Base-by-base conservation (phyloP, 2,329 filamentous ascomycete species). In the Colletotrichum sp. region DNA sequence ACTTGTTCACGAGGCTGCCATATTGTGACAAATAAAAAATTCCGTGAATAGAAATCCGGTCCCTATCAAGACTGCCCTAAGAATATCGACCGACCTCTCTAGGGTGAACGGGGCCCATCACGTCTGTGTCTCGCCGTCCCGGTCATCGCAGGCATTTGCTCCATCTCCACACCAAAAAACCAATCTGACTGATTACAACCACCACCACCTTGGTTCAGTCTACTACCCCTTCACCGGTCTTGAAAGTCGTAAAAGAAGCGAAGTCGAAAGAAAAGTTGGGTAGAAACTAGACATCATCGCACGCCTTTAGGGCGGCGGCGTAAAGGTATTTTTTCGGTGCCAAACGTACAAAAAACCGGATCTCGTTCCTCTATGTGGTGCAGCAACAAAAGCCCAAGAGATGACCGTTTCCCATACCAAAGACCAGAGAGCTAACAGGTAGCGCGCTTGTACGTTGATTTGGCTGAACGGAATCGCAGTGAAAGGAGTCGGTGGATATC, bases 181-280 rank as follows among this genome's bases (percentile, higher is more conserved):
- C 13, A 68, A 16, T 55, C 26, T 68, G 57, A 72, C 73, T 76
- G 64, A 65, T 68, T 73, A 68, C 69, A 68, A 57, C 64, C 63
- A 28, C 69, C 52, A 26, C 68, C 68, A 63, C 18, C 18, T n/a
- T 49, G 39, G 16, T 39, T 72, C 69, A 64, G 73, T 68, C 69
- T 63, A 24, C 57, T 73, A 24, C 57, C 73, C 32, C n/a, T 44
- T 26, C 32, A 16, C 44, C 39, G 32, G 32, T 73, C 39, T 76
- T 63, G 9, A 67, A 72, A 21, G 69, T 72, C 73, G 57, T 73
- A 49, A 68, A 32, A 30, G 77, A 68, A 63, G 64, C 36, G 26
- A 79, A 75, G 77, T 71, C 75, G 63, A 80, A 78, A 72, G 79
- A 81, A 79, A n/a, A 71, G 68, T 64, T 76, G 76, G 55, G 64